Evolutionary conservation across 2,329 filamentous ascomycete genomes (phyloP), one percentile per base, ranked within the genome.

Genomic region (Hymenoscyphus albidus): DNA sequence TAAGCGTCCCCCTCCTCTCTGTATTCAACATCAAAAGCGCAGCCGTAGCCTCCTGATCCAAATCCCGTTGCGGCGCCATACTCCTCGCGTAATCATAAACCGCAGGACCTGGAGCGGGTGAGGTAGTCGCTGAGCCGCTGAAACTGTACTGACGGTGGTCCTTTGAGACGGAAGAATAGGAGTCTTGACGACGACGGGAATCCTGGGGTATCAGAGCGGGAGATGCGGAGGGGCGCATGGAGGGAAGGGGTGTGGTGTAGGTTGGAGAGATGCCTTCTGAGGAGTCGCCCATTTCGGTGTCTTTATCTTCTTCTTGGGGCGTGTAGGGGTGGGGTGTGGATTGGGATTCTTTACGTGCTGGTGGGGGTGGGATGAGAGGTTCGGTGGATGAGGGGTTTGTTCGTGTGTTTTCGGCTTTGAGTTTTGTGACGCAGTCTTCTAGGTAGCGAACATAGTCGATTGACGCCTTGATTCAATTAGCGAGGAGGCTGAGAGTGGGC

Each of bases 391-490:
- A 66, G 38, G 71, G 51, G 62, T 71, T 70, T 39, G 68, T 70
- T 67, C 54, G 73, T 58, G 64, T 72, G 57, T 72, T 74, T 68
- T 78, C 80, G 5, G 83, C 83, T 76, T 97, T 93, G 63, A 98
- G 82, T 73, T 94, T 90, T 39, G 83, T 77, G 44, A 97, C 87
- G 73, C 94, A 98, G 74, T 92, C 89, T 76, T 98, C 91, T 14
- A 99, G 85, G 75, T 99, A 99, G 66, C 91, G 89, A 68, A 98
- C 87, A 72, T 99, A 98, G 72, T 98, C 95, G 66, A 98, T 98
- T 58, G 93, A 95, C 5, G 94, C 94, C 93, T 97, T 69, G 16
- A 16, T 16, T 38, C n/a, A 1, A 32, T 62, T 57, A 62, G 61
- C 5, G 61, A 48, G 14, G 38, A 13, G 13, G 14, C 16, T 16